Base-by-base conservation (phyloP, 192 early-diverging fungal genomes). In the Backusella circina region DNA sequence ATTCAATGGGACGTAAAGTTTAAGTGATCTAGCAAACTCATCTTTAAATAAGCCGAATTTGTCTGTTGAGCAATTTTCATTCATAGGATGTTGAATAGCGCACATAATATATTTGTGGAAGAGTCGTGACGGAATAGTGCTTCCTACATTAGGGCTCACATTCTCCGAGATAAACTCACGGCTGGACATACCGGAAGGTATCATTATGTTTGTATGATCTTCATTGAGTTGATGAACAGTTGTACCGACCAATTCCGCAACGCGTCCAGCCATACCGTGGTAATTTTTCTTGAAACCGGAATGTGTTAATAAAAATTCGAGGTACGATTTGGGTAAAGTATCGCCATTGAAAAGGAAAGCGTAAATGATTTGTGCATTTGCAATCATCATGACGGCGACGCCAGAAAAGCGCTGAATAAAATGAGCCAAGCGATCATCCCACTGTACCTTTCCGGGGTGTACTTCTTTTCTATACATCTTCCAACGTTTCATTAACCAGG, bases 1-100 rank as follows among this genome's bases (percentile, higher is more conserved):
- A 73, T 93, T 93, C 50, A 93, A 76, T 2, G 92, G 88, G 32
- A 85, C 81, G 70, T 91, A 91, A 54, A 93, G 80, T 65, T 83
- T 86, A 71, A 87, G 67, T 1, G 89, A 86, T 21, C 88, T 85
- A 0, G 79, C 83, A 70, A 91, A 85, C 47, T 86, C 80, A 37
- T 80, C 77, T 3, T 84, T 67, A 31, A 88, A 71, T 6, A 86
- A 77, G 9, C 73, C 76, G 12, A 87, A 37, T 13, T 82, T 76
- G 33, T 83, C 85, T 18, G 69, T 67, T 2, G 74, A 16, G 71
- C 91, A 93, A 68, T 80, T 83, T 13, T 75, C 81, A 10, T 85
- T 84, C 36, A 86, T 67, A 26, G 91, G 90, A 65, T 93, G 91
- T 67, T 88, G 81, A 57, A 91, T 30, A 1, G 88, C 89, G 44